phyloP scores from a whole-genome alignment of 2,329 filamentous ascomycete genomes.

The Chrysoporthe puriensis region DNA sequence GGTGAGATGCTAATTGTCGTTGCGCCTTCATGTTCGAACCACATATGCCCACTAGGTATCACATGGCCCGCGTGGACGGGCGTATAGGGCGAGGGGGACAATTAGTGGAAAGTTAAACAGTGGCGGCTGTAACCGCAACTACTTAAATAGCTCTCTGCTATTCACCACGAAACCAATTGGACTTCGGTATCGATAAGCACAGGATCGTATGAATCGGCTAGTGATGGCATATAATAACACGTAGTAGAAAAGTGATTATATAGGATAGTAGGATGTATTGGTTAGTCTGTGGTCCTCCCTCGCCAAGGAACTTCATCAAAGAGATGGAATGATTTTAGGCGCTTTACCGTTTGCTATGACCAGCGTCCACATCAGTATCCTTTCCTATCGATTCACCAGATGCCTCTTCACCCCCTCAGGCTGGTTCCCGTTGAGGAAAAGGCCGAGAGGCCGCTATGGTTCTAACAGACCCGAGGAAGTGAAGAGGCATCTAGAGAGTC shows the following conservation, averaged over 20 bases:
- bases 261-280: background rate
- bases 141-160: background rate
- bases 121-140: slow-evolving; percentile 21
- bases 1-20: background rate
- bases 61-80: too few species aligned
- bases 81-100: slow-evolving; percentile 17
- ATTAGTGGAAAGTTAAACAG: slow-evolving; percentile 15
- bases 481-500: slow-evolving; percentile 34
- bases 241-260: background rate
- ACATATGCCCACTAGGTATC: too few species aligned
- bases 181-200: background rate
- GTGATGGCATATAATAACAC: background rate
- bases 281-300: background rate
- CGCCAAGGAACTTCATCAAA: background rate
- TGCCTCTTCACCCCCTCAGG: too few species aligned
- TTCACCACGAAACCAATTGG: background rate
- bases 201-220: background rate
- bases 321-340: too few species aligned
- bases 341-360: too few species aligned
- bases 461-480: background rate
- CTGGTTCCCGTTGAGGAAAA: slow-evolving; percentile 15
- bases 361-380: too few species aligned
- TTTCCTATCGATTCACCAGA: too few species aligned
- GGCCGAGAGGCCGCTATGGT: slow-evolving; percentile 19
- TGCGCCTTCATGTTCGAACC: background rate